These are phyloP conservation scores for Trichocladium antarcticum DNA, from an alignment of 495 filamentous ascomycete species.

Conservation along the genomic window DNA sequence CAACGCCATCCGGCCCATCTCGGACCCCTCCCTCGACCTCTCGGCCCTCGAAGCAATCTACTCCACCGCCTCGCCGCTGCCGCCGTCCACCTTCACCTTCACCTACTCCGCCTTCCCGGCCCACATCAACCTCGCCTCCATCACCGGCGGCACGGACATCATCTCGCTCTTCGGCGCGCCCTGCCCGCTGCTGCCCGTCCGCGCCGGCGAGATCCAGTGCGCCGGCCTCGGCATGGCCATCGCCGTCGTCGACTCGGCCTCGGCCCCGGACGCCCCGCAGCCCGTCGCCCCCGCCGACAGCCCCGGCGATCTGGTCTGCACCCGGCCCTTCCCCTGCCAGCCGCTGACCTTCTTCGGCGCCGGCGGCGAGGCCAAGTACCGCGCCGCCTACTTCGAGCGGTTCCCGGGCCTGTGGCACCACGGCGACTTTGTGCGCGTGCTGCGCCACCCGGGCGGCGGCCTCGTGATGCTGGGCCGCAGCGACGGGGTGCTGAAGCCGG, in stretches of 20 bases:
- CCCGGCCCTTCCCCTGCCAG: constrained; percentile 77
- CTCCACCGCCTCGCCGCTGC: constrained; percentile 82
- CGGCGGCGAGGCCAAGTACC: constrained; percentile 61
- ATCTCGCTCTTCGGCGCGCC: constrained; percentile 85
- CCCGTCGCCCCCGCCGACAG: constrained; percentile 46
- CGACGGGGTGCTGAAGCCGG: constrained; percentile 70
- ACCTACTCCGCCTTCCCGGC: constrained; percentile 70
- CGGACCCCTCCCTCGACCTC: constrained; percentile 40
- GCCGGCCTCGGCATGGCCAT: constrained; percentile 87
- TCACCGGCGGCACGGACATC: constrained; percentile 87
- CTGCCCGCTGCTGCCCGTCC: constrained; percentile 75
- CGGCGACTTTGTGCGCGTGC: constrained; percentile 79
- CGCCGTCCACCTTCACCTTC: constrained; percentile 86
- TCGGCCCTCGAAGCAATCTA: constrained; percentile 68
- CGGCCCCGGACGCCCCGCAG: constrained; percentile 23
- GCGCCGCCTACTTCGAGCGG: constrained; percentile 73
- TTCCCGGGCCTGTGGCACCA: constrained; percentile 81
- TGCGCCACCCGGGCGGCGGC: constrained; percentile 51
- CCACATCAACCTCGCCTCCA: constrained; percentile 66
- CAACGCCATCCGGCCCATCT: constrained; percentile 52
- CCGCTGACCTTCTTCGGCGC: constrained; percentile 79
- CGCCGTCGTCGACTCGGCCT: constrained; percentile 55
- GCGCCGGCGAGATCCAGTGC: constrained; percentile 81
- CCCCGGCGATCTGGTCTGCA: constrained; percentile 86
- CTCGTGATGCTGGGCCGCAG: constrained; percentile 72